Percentiles rank a stretch among this genome's conserved stretches.
Evolutionary conservation across 2,329 filamentous ascomycete genomes (phyloP).

Genomic region (Xylariaceae sp.): DNA sequence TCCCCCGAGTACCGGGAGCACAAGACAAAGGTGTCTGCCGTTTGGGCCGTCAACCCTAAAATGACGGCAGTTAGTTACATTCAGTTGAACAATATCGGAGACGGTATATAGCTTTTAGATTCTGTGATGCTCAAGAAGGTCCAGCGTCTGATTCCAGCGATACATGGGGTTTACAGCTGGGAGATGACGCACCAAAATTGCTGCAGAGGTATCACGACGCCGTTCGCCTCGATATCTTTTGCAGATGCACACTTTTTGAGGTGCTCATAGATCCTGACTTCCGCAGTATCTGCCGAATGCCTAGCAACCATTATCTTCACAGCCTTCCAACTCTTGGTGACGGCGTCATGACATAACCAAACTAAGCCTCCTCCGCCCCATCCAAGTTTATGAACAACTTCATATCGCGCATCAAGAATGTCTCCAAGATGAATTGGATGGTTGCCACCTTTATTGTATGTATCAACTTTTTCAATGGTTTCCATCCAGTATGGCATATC

Average conservation of each 20-base stretch:
- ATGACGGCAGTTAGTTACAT: too few relatives aligned
- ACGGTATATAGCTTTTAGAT: too few relatives aligned
- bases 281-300: background rate
- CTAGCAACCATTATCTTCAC: conserved; percentile 19
- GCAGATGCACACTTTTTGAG: background rate
- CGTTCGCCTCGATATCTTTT: conserved; percentile 2
- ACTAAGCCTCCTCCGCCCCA: conserved; percentile 13
- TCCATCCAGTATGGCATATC: background rate
- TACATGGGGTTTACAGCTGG: too few relatives aligned
- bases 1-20: conserved; percentile 11
- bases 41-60: conserved; percentile 15
- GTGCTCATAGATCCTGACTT: conserved; percentile 5
- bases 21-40: conserved; percentile 17
- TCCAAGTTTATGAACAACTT: conserved; percentile 21
- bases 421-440: conserved; percentile 18
- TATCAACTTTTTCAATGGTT: conserved; percentile 8
- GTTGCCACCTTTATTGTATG: conserved; percentile 17
- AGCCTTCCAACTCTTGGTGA: conserved; percentile 13
- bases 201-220: conserved; percentile 12
- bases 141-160: too few relatives aligned
- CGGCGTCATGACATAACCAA: conserved; percentile 18
- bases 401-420: conserved; percentile 9
- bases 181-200: conserved; percentile 7
- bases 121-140: too few relatives aligned
- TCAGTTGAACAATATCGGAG: too few relatives aligned